A percentile compares a stretch with the other conserved stretches of the same genome.
These are phyloP conservation scores for Osmanthus fragrans DNA, from an alignment of 257 asterid genomes.

Conservation along the genomic window DNA sequence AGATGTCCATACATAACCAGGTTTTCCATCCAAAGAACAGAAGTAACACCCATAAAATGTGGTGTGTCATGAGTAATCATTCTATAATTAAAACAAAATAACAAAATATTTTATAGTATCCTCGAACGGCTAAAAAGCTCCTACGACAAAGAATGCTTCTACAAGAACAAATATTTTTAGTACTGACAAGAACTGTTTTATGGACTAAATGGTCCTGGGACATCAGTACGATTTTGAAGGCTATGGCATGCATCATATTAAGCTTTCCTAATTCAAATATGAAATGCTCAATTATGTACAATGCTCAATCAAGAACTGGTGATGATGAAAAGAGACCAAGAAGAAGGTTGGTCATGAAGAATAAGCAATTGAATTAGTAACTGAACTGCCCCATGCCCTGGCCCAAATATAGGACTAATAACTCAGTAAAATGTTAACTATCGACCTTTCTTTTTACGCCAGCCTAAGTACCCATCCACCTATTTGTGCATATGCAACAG, in stretches of 20 bases:
- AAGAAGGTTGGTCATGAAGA: no score
- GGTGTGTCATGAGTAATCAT: neutral
- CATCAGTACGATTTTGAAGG: neutral
- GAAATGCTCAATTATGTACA: neutral
- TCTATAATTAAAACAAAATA: no score
- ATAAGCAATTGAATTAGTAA: no score
- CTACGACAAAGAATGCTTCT: no score
- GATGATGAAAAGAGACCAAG: neutral
- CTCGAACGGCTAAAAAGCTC: neutral
- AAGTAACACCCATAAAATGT: neutral
- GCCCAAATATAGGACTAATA: no score
- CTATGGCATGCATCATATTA: neutral
- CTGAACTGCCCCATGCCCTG: no score
- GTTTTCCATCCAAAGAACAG: neutral
- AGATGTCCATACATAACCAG: neutral
- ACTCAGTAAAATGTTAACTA: no score
- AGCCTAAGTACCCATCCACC: no score
- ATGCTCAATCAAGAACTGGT: neutral
- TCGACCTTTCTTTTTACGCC: no score
- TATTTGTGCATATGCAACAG: no score
- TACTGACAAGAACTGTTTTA: neutral
- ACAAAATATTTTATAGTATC: no score
- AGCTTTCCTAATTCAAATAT: no score
- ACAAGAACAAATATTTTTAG: neutral
- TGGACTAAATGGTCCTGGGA: neutral